Evolutionary conservation across 2,329 filamentous ascomycete genomes (phyloP), one percentile per base, ranked within the genome.

Genomic region (Colletotrichum liaoningense): DNA sequence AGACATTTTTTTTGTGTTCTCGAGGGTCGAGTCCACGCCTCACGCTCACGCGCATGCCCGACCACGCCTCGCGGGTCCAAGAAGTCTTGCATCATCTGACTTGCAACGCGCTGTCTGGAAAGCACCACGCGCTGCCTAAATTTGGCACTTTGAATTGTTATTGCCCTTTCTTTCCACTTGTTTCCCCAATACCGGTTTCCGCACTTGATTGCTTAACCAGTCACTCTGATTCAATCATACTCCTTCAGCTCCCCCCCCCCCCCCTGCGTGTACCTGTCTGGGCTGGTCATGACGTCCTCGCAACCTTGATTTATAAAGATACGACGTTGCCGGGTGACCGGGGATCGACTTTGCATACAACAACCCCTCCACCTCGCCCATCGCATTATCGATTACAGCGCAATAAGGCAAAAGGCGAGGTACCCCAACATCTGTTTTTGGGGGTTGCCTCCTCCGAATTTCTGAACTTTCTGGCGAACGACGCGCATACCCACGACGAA

Each of bases 251-350:
- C n/a, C n/a, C 6, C n/a, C n/a, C 14, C 26, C 54, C 22, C n/a
- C 63, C 35, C n/a, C 26, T 59, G 9, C 30, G 42, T 60, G 42
- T 57, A 54, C 24, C 58, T 72, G 54, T 55, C 35, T 46, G 59
- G 42, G 42, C 42, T 49, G 42, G 42, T 49, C 69, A 72, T 72
- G 57, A 73, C 67, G 67, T 73, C 71, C 67, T 62, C 30, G 46
- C 16, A 57, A 67, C 52, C 54, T 59, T 74, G 71, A 66, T 73
- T 73, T 70, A 65, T 70, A 73, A 73, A 65, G 67, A 58, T 49
- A 6, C 46, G 26, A 67, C 69, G 72, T 74, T 74, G 72, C 72
- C 67, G 58, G 68, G 72, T 74, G 63, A 74, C 71, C 52, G 46
- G 59, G 68, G 60, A 63, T 63, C 57, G 26, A 58, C 35, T 42